These are phyloP conservation scores for Penicillium riverlandense DNA, from an alignment of 495 filamentous ascomycete species.

Conservation along the genomic window DNA sequence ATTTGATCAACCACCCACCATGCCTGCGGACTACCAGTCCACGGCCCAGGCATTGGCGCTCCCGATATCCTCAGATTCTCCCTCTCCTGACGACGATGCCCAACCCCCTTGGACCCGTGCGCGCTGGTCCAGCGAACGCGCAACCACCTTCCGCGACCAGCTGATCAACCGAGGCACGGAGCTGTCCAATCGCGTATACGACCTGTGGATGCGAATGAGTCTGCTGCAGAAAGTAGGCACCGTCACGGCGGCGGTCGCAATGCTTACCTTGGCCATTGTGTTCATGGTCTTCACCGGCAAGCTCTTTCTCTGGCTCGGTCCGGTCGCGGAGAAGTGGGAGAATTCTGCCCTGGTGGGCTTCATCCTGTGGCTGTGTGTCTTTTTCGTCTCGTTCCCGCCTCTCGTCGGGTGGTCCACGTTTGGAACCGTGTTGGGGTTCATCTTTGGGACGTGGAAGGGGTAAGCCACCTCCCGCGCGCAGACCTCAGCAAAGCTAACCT, in stretches of 20 bases:
- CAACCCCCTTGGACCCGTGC: slow-evolving; percentile 37
- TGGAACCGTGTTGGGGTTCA: slow-evolving; percentile 81
- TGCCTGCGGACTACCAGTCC: slow-evolving; percentile 54
- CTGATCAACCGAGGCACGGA: slow-evolving; percentile 33
- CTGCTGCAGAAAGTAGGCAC: slow-evolving; percentile 54
- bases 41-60: slow-evolving; percentile 60
- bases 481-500: slow-evolving; percentile 1
- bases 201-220: slow-evolving; percentile 48
- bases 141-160: slow-evolving; percentile 33
- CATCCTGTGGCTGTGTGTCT: slow-evolving; percentile 71
- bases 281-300: slow-evolving; percentile 69
- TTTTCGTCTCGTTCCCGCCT: slow-evolving; percentile 78
- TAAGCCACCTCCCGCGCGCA: slow-evolving; percentile 21
- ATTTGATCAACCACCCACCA: slow-evolving; percentile 12
- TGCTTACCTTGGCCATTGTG: slow-evolving; percentile 49
- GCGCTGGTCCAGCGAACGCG: slow-evolving; percentile 15
- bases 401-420: slow-evolving; percentile 84
- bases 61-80: slow-evolving; percentile 41
- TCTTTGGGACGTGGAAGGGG: slow-evolving; percentile 90
- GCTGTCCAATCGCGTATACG: slow-evolving; percentile 15
- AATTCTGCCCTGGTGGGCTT: slow-evolving; percentile 62
- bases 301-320: slow-evolving; percentile 66
- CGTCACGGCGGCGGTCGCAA: slow-evolving; percentile 38
- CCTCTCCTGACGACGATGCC: slow-evolving; percentile 23
- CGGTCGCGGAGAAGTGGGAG: slow-evolving; percentile 67